phyloP scores from a whole-genome alignment of 176 grass and related monocot genomes.

The Alloteropsis semialata region DNA sequence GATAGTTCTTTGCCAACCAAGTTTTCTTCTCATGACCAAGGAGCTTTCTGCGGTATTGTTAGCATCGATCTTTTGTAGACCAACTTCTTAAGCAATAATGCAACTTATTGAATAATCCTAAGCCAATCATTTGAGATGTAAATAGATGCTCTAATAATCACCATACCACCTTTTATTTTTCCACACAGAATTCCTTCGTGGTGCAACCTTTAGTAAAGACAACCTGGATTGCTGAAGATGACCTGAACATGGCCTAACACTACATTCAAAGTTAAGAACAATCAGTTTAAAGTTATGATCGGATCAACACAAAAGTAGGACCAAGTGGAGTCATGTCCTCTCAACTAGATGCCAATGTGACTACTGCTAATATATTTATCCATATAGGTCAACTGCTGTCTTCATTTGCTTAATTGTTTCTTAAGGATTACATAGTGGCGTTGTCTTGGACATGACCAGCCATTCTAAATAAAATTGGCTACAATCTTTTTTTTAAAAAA shows the following conservation, averaged over 20 bases:
- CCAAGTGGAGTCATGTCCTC: background rate
- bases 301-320: background rate
- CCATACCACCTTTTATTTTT: background rate
- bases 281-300: background rate
- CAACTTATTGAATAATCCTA: background rate
- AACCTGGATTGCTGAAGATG: background rate
- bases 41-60: background rate
- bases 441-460: background rate
- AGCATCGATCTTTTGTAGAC: background rate
- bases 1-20: background rate
- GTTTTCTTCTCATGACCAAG: background rate
- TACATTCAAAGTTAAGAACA: background rate
- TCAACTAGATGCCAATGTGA: background rate
- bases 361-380: background rate
- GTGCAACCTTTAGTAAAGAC: background rate
- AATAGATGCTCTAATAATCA: background rate
- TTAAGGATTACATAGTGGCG: background rate
- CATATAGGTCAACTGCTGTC: conserved; percentile 8
- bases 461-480: background rate
- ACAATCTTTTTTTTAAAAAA: background rate
- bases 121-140: conserved; percentile 10
- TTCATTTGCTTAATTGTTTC: background rate
- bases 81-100: background rate
- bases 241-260: conserved; percentile 18
- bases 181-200: background rate